Evolutionary conservation across 805 yeast species (phyloP).

Genomic region (Yamadazyma philogaea): DNA sequence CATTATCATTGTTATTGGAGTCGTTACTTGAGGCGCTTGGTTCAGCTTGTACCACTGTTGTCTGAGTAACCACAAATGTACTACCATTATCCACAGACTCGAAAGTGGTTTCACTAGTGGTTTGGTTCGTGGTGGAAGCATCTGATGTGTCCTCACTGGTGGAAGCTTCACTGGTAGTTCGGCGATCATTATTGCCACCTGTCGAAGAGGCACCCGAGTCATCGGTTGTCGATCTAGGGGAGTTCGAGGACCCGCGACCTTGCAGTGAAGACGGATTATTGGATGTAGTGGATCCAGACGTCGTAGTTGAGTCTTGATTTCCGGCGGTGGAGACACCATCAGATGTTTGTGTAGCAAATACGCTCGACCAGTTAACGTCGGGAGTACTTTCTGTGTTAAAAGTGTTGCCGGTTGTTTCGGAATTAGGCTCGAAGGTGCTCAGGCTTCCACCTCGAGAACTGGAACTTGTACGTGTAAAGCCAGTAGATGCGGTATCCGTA

Average conservation of each 20-base stretch:
- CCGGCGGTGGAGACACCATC: not conserved
- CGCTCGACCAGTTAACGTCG: not conserved
- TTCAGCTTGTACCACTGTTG: conserved; percentile 25
- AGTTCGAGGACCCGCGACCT: not conserved
- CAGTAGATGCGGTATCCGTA: not conserved
- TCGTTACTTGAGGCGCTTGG: conserved; percentile 23
- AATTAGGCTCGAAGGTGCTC: not conserved
- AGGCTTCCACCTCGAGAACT: not conserved
- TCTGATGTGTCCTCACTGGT: not conserved
- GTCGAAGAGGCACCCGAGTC: not conserved
- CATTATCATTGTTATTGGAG: conserved; percentile 3
- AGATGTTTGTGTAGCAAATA: not conserved
- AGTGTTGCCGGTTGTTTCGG: not conserved
- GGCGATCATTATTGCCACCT: not conserved
- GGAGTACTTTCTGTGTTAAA: not conserved
- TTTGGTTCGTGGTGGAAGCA: not conserved
- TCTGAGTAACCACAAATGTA: conserved; percentile 39
- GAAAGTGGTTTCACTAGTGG: conserved; percentile 23
- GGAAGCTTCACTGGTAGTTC: conserved; percentile 4
- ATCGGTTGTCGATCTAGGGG: not conserved
- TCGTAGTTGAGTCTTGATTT: not conserved
- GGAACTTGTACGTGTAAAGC: not conserved
- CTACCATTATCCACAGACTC: conserved; percentile 34
- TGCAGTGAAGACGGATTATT: not conserved
- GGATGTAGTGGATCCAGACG: not conserved